phyloP scores from a whole-genome alignment of 2,329 filamentous ascomycete species.

The Diaporthe helianthi region DNA sequence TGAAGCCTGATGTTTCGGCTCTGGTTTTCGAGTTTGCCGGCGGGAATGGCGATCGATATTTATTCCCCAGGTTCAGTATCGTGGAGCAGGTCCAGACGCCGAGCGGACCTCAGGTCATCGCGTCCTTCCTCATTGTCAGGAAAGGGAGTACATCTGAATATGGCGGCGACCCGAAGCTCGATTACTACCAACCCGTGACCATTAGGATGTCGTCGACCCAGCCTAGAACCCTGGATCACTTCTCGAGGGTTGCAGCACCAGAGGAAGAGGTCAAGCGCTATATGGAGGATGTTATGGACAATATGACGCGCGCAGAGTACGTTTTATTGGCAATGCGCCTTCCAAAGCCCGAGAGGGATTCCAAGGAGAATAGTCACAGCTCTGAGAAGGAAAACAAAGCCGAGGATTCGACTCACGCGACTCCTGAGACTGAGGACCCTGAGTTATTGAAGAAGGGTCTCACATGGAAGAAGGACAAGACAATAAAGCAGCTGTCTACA shows the following conservation, averaged over 20 bases:
- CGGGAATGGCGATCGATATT: constrained; percentile 75
- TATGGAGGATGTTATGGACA: constrained; percentile 75
- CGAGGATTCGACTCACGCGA: constrained; percentile 32
- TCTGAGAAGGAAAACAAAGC: constrained; percentile 37
- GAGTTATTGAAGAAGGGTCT: constrained; percentile 29
- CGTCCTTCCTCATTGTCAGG: constrained; percentile 79
- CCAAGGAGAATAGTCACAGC: constrained; percentile 42
- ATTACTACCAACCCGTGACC: constrained; percentile 80
- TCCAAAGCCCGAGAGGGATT: constrained; percentile 53
- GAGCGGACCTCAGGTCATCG: constrained; percentile 67
- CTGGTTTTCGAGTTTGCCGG: constrained; percentile 73
- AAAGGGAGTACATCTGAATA: constrained; percentile 73
- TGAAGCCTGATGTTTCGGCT: constrained; percentile 68
- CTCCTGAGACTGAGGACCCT: constrained; percentile 39
- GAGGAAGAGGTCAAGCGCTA: constrained; percentile 69
- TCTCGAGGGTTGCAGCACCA: constrained; percentile 67
- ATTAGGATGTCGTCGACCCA: constrained; percentile 63
- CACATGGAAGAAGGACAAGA: constrained; percentile 35
- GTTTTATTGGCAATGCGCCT: constrained; percentile 72
- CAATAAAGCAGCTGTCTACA: constrained; percentile 27
- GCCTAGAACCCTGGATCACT: constrained; percentile 65
- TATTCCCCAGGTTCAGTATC: constrained; percentile 81
- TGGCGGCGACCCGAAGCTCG: constrained; percentile 66
- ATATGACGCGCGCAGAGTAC: constrained; percentile 72
- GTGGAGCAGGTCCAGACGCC: constrained; percentile 67